Percentiles rank a stretch among this genome's conserved stretches.
phyloP scores from a whole-genome alignment of 2,329 filamentous ascomycete genomes.

The Escovopsis sp. region DNA sequence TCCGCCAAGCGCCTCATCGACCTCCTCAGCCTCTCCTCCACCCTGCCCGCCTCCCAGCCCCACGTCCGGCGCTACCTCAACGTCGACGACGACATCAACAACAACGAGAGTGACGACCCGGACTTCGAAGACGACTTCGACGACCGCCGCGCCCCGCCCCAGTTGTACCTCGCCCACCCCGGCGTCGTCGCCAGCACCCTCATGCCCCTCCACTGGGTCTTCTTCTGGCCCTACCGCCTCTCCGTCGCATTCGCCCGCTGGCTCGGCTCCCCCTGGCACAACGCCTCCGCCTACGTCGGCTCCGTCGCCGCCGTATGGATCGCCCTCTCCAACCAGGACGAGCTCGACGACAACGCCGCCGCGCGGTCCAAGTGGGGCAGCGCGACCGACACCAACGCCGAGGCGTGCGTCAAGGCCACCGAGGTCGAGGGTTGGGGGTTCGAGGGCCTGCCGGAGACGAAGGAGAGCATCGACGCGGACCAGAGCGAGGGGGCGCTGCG shows the following conservation, averaged over 20 bases:
- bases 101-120: constrained; percentile 7
- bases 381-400: constrained; percentile 42
- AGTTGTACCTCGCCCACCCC: constrained; percentile 69
- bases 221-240: constrained; percentile 53
- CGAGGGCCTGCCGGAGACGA: constrained; percentile 38
- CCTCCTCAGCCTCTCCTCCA: constrained; percentile 57
- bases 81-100: constrained; percentile 5
- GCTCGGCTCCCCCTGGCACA: constrained; percentile 81
- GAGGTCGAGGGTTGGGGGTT: constrained; percentile 82
- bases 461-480: constrained; percentile 26
- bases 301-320: constrained; percentile 67
- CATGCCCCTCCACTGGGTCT: constrained; percentile 54
- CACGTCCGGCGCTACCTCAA: constrained; percentile 42
- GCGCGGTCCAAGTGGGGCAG: constrained; percentile 71
- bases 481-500: constrained; percentile 31
- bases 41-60: constrained; percentile 46
- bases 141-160: constrained; percentile 28
- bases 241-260: constrained; percentile 58
- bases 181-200: constrained; percentile 75
- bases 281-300: constrained; percentile 58
- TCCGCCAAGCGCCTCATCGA: constrained; percentile 79
- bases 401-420: constrained; percentile 52
- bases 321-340: constrained; percentile 48
- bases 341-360: constrained; percentile 39
- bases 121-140: constrained; percentile 8